A percentile compares a stretch with the other conserved stretches of the same genome.
Conservation (phyloP, 2,329 filamentous ascomycete species). For the Clarireedia hainanense region DNA sequence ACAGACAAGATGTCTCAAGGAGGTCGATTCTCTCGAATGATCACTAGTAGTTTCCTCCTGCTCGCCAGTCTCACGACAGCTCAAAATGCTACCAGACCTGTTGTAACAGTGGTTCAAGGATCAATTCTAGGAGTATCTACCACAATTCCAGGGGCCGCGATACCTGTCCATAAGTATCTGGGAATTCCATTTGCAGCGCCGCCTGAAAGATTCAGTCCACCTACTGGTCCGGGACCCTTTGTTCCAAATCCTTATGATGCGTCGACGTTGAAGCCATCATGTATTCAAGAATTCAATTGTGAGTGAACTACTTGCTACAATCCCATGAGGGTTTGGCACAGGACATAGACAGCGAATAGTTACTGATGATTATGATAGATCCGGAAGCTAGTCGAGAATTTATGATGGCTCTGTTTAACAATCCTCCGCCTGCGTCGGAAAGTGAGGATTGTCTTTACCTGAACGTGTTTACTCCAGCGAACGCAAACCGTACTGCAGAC, state of each 20-base stretch:
- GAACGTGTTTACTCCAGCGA: slow-evolving; percentile 46
- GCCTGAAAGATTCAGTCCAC: slow-evolving; percentile 62
- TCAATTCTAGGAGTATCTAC: neutral
- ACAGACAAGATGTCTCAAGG: too few relatives aligned
- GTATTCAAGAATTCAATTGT: slow-evolving; percentile 6
- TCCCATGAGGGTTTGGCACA: too few relatives aligned
- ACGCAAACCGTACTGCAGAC: neutral
- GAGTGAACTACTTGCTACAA: neutral
- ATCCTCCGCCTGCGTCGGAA: neutral
- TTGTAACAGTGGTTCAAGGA: neutral
- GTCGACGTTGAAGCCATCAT: neutral
- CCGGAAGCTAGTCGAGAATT: neutral
- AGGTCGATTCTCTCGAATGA: neutral
- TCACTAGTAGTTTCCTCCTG: neutral
- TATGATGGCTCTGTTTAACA: neutral
- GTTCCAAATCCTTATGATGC: neutral
- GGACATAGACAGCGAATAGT: neutral
- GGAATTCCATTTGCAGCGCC: slow-evolving; percentile 70
- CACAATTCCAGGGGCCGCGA: neutral
- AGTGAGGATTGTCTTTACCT: slow-evolving; percentile 57
- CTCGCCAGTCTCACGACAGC: neutral
- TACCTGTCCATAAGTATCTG: slow-evolving; percentile 38
- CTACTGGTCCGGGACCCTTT: slow-evolving; percentile 26
- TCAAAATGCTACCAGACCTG: neutral
- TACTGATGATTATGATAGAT: neutral